A percentile compares a stretch with the other conserved stretches of the same genome.
Conservation (phyloP, 2,329 filamentous ascomycete species). For the Claviceps quebecensis region DNA sequence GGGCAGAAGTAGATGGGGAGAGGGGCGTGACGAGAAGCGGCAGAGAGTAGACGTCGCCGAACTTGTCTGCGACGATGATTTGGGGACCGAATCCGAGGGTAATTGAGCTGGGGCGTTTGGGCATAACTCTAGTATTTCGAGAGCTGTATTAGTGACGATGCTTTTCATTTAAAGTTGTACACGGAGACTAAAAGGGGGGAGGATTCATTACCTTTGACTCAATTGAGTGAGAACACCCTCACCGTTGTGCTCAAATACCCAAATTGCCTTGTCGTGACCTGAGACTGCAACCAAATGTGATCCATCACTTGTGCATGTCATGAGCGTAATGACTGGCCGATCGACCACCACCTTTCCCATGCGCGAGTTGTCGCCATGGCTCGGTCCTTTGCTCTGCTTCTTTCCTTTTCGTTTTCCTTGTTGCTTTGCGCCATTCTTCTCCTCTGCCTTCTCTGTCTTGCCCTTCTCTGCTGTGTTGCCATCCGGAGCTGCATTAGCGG, state of each 20-base stretch:
- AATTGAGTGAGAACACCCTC: conserved; percentile 49
- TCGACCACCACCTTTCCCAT: conserved; percentile 27
- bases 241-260: conserved; percentile 59
- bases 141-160: not conserved
- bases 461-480: not conserved
- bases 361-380: conserved; percentile 8
- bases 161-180: too few relatives aligned
- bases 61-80: conserved; percentile 83
- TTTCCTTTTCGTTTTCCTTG: conserved; percentile 15
- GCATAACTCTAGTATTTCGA: conserved; percentile 50
- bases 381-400: conserved; percentile 15
- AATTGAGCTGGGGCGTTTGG: conserved; percentile 74
- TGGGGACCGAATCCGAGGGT: conserved; percentile 54
- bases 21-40: conserved; percentile 38
- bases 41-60: conserved; percentile 86
- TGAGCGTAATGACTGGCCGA: conserved; percentile 51
- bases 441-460: conserved; percentile 7
- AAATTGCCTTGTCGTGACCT: conserved; percentile 81
- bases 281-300: conserved; percentile 65
- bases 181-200: not conserved
- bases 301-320: conserved; percentile 50
- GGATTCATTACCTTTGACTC: conserved; percentile 49
- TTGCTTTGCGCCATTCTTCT: conserved; percentile 8
- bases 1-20: conserved; percentile 7
- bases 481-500: conserved; percentile 2